These are phyloP conservation scores for Lactifluus hygrophoroides DNA, from an alignment of 768 basidiomycete species.

Conservation along the genomic window DNA sequence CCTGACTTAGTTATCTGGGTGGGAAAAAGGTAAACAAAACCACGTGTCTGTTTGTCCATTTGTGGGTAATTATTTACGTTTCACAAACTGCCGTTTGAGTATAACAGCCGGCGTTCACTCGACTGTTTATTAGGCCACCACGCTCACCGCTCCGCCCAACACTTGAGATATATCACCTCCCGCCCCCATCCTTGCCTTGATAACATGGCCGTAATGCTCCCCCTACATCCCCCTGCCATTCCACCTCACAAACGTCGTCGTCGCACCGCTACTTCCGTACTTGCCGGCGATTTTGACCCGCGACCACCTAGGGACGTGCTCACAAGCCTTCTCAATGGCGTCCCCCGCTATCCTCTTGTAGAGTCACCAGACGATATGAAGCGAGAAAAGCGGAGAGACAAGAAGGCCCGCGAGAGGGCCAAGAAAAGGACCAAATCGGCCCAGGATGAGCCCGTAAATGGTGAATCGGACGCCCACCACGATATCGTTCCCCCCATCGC, in stretches of 20 bases:
- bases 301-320: conserved; percentile 64
- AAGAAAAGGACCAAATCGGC: conserved; percentile 35
- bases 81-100: conserved; percentile 11
- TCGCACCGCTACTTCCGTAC: conserved; percentile 66
- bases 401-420: conserved; percentile 45
- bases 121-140: conserved; percentile 21
- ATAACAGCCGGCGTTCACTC: conserved; percentile 20
- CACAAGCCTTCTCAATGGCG: conserved; percentile 71
- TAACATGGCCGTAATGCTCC: conserved; percentile 29
- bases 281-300: conserved; percentile 67
- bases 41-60: conserved; percentile 14
- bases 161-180: conserved; percentile 1
- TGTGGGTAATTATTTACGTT: conserved; percentile 18
- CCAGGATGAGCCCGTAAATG: conserved; percentile 22
- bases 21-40: conserved; percentile 16
- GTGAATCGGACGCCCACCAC: conserved; percentile 19
- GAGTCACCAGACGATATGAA: conserved; percentile 53
- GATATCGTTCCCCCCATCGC: conserved; percentile 20
- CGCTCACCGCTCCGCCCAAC: conserved; percentile 19
- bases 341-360: conserved; percentile 52
- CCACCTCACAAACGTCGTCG: conserved; percentile 31
- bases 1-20: background rate
- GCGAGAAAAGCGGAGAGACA: conserved; percentile 45
- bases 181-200: background rate
- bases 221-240: conserved; percentile 15